Base-by-base conservation (phyloP, 768 basidiomycete genomes). In the Brasilioporus rufonigricans region DNA sequence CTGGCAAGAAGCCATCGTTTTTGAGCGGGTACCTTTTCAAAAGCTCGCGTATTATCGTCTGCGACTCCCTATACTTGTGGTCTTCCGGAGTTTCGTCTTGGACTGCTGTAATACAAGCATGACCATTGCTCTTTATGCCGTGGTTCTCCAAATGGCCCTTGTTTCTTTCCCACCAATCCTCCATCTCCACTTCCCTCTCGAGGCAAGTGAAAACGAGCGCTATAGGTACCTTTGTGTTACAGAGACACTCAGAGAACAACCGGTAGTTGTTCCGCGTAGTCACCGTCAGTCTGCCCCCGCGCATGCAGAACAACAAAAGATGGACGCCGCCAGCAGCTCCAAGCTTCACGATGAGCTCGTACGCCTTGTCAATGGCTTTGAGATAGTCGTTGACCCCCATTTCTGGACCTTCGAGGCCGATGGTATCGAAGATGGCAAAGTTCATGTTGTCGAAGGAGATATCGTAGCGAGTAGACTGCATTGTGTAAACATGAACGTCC, bases 131-230 rank as follows among this genome's bases (percentile, higher is more conserved):
- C 33, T 48, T 46, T 54, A 73, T 68, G 7, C 64, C 64, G n/a
- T 63, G 60, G 29, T 46, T 39, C 5, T 39, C 38, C 27, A 73
- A 65, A n/a, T 55, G 50, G 0, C 14, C 35, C 41, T 63, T 33
- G 51, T 74, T 73, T 41, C 64, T 58, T 26, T 0, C n/a, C 73
- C 72, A 73, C 72, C 73, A 39, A 11, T 39, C 19, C 38, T 39
- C 38, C 38, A 39, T 39, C 38, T 9, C 8, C 1, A 21, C 19
- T 19, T 39, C 38, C 38, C 38, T n/a, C 11, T 39, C 38, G n/a
- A 39, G 38, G 38, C 38, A n/a, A 21, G 38, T 39, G 38, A 39
- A 7, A 11, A 39, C 19, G 8, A 39, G 11, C 19, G 19, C 38
- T 39, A 39, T 6, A 10, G 38, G 38, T 7, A 39, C 19, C 8